phyloP scores from a whole-genome alignment of 1,284 basidiomycete species.

The Termitomyces sp. region DNA sequence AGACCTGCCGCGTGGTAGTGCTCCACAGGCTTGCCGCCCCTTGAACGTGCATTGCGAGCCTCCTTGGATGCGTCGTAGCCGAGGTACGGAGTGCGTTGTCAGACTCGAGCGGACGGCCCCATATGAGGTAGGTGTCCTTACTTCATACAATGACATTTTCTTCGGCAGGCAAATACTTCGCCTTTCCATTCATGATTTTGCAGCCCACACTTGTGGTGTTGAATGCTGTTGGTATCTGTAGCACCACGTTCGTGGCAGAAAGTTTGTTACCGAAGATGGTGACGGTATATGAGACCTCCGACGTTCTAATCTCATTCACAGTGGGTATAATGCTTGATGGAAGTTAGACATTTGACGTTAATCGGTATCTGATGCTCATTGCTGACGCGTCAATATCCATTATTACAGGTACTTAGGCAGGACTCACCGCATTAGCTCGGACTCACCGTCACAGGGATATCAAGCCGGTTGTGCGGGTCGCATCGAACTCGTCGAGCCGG shows the following conservation, averaged over 20 bases:
- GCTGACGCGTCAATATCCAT: slow-evolving; percentile 4
- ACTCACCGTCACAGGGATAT: slow-evolving; percentile 98
- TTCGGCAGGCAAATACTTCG: slow-evolving; percentile 94
- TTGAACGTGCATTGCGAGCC: slow-evolving; percentile 84
- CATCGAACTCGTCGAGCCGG: slow-evolving; percentile 89
- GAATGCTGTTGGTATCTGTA: slow-evolving; percentile 93
- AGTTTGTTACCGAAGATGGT: slow-evolving; percentile 90
- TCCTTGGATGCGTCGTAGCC: slow-evolving; percentile 90
- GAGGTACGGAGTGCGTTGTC: slow-evolving; percentile 28
- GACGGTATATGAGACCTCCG: slow-evolving; percentile 88
- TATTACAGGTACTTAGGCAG: neutral
- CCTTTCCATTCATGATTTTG: slow-evolving; percentile 89
- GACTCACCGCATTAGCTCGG: slow-evolving; percentile 89
- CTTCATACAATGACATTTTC: slow-evolving; percentile 98
- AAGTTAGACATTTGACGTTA: slow-evolving; percentile 92
- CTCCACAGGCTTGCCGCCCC: slow-evolving; percentile 82
- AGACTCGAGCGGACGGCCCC: neutral
- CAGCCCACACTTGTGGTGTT: slow-evolving; percentile 92
- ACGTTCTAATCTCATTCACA: slow-evolving; percentile 89
- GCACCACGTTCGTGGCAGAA: slow-evolving; percentile 86
- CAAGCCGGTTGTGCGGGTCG: slow-evolving; percentile 90
- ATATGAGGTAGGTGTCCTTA: slow-evolving; percentile 39
- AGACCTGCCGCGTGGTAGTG: slow-evolving; percentile 88
- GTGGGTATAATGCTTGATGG: slow-evolving; percentile 89
- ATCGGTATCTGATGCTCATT: slow-evolving; percentile 84